Conservation (phyloP, 2,329 filamentous ascomycete genomes). For the Blastomyces silverae region DNA sequence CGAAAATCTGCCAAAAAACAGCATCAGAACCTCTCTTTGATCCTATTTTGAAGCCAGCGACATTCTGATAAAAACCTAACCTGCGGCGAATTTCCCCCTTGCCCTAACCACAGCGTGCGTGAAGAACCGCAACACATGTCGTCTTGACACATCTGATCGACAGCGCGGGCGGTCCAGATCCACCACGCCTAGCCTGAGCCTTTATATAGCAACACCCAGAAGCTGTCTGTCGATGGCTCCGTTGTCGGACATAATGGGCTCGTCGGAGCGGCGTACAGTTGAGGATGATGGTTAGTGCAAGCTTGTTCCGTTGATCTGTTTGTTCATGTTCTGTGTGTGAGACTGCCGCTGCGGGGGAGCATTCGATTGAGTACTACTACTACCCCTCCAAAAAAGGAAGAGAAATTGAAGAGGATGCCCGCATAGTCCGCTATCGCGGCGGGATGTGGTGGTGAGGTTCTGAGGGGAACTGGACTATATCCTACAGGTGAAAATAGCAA, state of each 20-base stretch:
- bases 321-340: neutral
- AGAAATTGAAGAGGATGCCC: neutral
- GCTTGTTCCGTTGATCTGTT: constrained; percentile 11
- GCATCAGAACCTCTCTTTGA: neutral
- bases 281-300: constrained; percentile 37
- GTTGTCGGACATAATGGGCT: constrained; percentile 22
- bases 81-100: neutral
- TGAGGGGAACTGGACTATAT: neutral
- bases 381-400: neutral
- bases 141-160: constrained; percentile 7
- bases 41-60: neutral
- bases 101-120: neutral
- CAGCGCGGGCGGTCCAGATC: constrained; percentile 10
- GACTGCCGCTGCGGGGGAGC: constrained; percentile 1
- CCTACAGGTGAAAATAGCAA: neutral
- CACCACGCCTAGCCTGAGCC: neutral
- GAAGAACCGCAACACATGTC: constrained; percentile 7
- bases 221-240: neutral
- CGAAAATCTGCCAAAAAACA: neutral
- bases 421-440: neutral
- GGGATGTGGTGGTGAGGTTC: neutral
- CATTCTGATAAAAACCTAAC: neutral
- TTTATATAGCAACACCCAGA: constrained; percentile 3
- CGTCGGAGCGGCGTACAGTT: constrained; percentile 33
- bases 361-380: neutral